Evolutionary conservation across 306 rosid species (phyloP), one percentile per base, ranked within the genome.

Genomic region (Astragalus glycyphyllos): DNA sequence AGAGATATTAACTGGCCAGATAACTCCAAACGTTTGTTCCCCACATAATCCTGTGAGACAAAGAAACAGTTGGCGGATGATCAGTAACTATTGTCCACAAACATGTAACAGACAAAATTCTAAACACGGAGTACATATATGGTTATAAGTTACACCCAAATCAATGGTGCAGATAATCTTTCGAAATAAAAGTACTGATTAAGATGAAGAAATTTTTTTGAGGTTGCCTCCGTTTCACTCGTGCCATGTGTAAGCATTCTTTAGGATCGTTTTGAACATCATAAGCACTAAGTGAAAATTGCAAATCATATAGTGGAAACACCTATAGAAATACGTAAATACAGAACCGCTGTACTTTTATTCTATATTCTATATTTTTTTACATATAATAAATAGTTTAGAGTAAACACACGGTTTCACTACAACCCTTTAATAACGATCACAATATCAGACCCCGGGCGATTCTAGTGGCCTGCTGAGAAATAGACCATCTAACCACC

Each of bases 11-110:
- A 62, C 72, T 93, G 97, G 77, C 98, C 98, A 78, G 97, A 90
- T 68, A 93, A 75, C 83, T 93, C 98, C 85, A 93, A 79, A 69
- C 97, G 84, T 79, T 93, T 93, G 84, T 93, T 93, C 53, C 98
- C 98, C 69, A 93, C 98, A 81, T 93, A 93, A 83, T 90, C 98
- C 96, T 92, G 65, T 31, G 69, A 46, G 44, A 55, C 58, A 17
- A 75, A 46, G 60, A 66, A 67, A 59, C 53, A 75, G 20, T 54
- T 17, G 45, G 68, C 26, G 12, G 59, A 55, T 65, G 12, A 69
- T 69, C 17, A 35, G 50, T 74, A 74, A 34, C 41, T 12, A 31
- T 54, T 68, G 73, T 37, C 64, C 8, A 61, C 45, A 51, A 23
- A 65, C 26, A 8, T 29, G 11, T 3, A 46, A 26, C 3, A 5